These are phyloP conservation scores for Sporothrix curviconia DNA, from an alignment of 2,329 filamentous ascomycete genomes.

Conservation along the genomic window DNA sequence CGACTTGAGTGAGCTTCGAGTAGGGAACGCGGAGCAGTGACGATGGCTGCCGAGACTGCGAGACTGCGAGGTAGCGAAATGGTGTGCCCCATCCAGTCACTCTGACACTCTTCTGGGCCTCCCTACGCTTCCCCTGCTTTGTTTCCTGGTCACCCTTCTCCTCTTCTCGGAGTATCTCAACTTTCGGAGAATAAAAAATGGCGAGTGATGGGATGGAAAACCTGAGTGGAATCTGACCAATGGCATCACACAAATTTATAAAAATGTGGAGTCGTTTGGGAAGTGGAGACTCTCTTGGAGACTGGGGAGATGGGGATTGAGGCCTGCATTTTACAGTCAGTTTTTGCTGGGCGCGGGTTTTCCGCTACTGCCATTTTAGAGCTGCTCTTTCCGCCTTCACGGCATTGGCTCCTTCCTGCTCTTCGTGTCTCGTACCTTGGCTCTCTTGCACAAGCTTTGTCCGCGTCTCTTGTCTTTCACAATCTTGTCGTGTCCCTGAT, in stretches of 20 bases:
- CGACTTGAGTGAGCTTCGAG: too few relatives aligned
- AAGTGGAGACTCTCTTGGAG: constrained; percentile 1
- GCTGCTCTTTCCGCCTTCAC: neutral
- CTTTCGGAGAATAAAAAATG: neutral
- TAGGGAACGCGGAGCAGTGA: too few relatives aligned
- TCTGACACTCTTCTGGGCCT: too few relatives aligned
- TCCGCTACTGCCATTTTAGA: too few relatives aligned
- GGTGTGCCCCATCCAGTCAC: too few relatives aligned
- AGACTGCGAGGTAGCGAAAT: neutral
- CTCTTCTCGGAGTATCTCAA: constrained; percentile 4
- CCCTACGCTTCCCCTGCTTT: neutral
- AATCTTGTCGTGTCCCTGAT: too few relatives aligned
- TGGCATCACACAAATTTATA: neutral
- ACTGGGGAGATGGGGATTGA: neutral
- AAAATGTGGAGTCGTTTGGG: neutral
- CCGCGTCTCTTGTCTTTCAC: too few relatives aligned
- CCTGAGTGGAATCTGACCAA: neutral
- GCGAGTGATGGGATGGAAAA: neutral
- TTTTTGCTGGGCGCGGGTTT: neutral
- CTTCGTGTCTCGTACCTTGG: too few relatives aligned
- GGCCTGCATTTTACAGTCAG: neutral
- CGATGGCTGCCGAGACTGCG: too few relatives aligned
- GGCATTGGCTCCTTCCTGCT: neutral
- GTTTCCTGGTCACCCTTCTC: neutral
- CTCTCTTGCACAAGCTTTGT: too few relatives aligned